phyloP scores from a whole-genome alignment of 73 alveolate genomes.

The Paramecium caudatum region DNA sequence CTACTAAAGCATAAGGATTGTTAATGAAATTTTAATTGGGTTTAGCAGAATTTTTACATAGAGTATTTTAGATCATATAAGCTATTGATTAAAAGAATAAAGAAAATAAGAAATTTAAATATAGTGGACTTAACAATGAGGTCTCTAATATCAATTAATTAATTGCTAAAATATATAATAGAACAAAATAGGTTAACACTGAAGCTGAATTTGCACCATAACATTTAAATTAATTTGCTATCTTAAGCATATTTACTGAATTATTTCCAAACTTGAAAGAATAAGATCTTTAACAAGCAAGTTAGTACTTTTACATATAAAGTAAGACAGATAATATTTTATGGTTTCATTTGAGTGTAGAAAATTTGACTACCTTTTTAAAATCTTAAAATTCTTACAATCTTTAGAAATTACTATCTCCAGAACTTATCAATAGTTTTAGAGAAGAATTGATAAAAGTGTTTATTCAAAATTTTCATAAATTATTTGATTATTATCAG shows the following conservation, averaged over 20 bases:
- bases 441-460: slow-evolving; percentile 37
- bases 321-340: slow-evolving; percentile 67
- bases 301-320: slow-evolving; percentile 30
- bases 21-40: slow-evolving; percentile 65
- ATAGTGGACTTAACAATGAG: neutral
- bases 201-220: neutral
- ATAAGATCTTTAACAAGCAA: neutral
- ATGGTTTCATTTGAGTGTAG: slow-evolving; percentile 44
- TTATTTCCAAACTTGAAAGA: neutral
- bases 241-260: neutral
- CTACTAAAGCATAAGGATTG: slow-evolving; percentile 59
- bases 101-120: slow-evolving; percentile 58
- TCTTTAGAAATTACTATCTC: neutral
- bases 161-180: neutral
- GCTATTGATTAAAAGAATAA: slow-evolving; percentile 49
- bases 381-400: neutral
- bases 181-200: neutral
- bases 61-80: slow-evolving; percentile 19
- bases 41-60: slow-evolving; percentile 48
- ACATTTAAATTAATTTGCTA: slow-evolving; percentile 38
- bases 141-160: neutral
- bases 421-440: slow-evolving; percentile 33
- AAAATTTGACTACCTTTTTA: neutral
- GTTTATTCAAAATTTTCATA: neutral
- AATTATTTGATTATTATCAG: neutral